Evolutionary conservation across 805 yeast species (phyloP), one percentile per base, ranked within the genome.

Genomic region (Teunomyces tritomae): DNA sequence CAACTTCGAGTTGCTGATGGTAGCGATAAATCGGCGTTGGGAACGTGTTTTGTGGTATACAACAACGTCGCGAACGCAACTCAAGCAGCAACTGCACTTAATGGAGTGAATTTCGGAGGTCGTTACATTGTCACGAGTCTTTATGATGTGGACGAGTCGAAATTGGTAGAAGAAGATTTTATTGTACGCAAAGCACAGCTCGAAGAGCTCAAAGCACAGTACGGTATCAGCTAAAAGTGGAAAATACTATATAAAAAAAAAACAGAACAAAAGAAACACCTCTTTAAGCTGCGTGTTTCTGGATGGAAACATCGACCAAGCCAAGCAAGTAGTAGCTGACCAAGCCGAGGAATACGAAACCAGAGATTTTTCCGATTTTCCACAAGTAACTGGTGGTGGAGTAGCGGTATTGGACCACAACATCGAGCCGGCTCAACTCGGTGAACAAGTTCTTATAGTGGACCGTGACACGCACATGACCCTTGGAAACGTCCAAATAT

Each of bases 401-500:
- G 66, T 80, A 89, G 54, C 68, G 74, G 68, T 91, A 92, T 52
- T 77, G 74, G 47, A 91, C 74, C 43, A 77, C 67, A 3, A 90
- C 65, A 39, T 80, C 80, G 13, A 81, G 70, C 35, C 69, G 70
- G 50, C 77, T 72, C 61, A 87, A 74, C 49, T 83, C 89, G 63
- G 87, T 96, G 47, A 87, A 77, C 51, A 91, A 58, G 64, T 87
- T 84, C 13, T 64, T 62, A 63, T 74, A 87, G 24, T 66, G 66
- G 41, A 90, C 65, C 11, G 84, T 77, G 10, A 87, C 78, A 53
- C 87, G 85, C 13, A 88, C 82, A 58, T 92, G 95, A 24, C 98
- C 97, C 24, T 74, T 68, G 24, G 80, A 69, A 54, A 84, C 74
- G 64, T 92, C 99, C 54, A 92, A 80, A 65, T 78, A 87, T 3